These are phyloP conservation scores for Panaeolus cyanescens DNA, from an alignment of 768 basidiomycete species.

Conservation along the genomic window DNA sequence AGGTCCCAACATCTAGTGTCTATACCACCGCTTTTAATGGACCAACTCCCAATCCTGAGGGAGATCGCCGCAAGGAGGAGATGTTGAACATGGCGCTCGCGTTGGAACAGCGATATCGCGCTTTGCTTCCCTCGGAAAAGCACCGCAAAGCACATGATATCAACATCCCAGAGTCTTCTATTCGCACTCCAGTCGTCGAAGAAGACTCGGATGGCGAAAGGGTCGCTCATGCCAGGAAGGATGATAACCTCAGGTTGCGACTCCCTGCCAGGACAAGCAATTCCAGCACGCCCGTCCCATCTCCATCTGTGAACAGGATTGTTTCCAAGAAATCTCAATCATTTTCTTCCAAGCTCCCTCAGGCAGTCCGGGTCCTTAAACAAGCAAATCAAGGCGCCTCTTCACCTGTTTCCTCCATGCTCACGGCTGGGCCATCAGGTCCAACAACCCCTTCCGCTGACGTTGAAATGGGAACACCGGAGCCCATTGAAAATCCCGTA, in stretches of 20 bases:
- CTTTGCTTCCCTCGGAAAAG: conserved; percentile 71
- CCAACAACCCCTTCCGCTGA: background rate
- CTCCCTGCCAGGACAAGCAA: conserved; percentile 25
- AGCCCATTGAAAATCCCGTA: background rate
- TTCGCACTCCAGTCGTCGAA: conserved; percentile 10
- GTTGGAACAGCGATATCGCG: conserved; percentile 73
- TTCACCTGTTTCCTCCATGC: background rate
- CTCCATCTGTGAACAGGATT: conserved; percentile 22
- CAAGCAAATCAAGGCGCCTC: background rate
- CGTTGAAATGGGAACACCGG: conserved; percentile 2
- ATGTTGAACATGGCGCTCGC: conserved; percentile 71
- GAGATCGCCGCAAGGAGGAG: conserved; percentile 71
- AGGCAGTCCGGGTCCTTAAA: conserved; percentile 1
- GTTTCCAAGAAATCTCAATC: conserved; percentile 24
- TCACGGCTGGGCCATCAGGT: background rate
- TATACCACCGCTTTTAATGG: conserved; percentile 40
- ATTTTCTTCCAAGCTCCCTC: background rate
- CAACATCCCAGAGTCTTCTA: conserved; percentile 5
- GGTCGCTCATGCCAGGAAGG: conserved; percentile 19
- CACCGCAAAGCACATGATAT: conserved; percentile 38
- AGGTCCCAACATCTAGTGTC: conserved; percentile 20
- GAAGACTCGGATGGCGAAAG: conserved; percentile 24
- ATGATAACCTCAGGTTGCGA: conserved; percentile 37
- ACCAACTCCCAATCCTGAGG: conserved; percentile 48
- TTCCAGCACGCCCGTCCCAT: conserved; percentile 22